A percentile compares a stretch with the other conserved stretches of the same genome.
Evolutionary conservation across 2,329 filamentous ascomycete genomes (phyloP).

Genomic region (Sarocladium kiliense): DNA sequence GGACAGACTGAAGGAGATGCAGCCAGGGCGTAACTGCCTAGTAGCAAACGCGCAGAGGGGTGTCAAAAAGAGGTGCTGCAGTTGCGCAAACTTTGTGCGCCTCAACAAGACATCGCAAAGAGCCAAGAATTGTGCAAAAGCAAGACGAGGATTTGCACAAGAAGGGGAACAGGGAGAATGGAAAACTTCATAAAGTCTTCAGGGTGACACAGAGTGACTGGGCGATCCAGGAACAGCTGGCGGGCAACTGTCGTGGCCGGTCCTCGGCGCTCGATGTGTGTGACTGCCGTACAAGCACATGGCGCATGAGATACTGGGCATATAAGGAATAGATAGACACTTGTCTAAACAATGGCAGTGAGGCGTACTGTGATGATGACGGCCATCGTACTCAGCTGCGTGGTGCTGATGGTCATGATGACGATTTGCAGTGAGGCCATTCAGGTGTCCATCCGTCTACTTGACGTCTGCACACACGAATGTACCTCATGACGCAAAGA

Average conservation of each 20-base stretch:
- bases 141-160: neutral
- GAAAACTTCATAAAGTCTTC: neutral
- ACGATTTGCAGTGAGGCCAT: constrained; percentile 1
- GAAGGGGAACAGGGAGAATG: neutral
- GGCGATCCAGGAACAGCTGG: constrained; percentile 4
- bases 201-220: constrained; percentile 1
- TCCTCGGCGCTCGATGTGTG: neutral
- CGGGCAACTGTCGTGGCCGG: constrained; percentile 4
- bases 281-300: neutral
- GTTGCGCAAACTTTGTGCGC: no score
- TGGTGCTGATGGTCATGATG: neutral
- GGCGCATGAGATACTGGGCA: no score
- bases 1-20: no score
- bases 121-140: neutral
- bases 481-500: neutral
- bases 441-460: neutral
- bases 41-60: no score
- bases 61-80: no score
- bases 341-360: no score
- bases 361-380: no score
- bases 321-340: no score
- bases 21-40: no score
- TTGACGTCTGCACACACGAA: neutral
- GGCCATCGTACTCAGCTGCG: no score
- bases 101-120: neutral